Percentiles rank a stretch among this genome's conserved stretches.
Conservation (phyloP, 1,139 yeast species). For the Casaregolazyma suthepensis region DNA sequence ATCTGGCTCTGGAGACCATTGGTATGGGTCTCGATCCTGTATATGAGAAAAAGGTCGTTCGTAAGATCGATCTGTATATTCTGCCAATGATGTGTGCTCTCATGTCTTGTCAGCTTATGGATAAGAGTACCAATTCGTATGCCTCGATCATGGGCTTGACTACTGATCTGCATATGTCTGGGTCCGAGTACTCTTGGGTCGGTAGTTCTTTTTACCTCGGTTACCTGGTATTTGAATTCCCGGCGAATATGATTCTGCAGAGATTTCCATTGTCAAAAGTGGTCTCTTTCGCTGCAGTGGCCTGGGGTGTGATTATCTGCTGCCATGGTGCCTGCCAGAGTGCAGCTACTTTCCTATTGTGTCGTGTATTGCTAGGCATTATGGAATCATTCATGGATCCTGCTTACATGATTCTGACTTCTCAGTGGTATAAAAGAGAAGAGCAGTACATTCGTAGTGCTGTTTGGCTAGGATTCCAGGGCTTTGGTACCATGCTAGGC, state of each 20-base stretch:
- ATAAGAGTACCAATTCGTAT: constrained; percentile 51
- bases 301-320: constrained; percentile 46
- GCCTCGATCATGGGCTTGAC: constrained; percentile 56
- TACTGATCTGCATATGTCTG: constrained; percentile 31
- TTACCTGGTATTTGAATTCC: constrained; percentile 45
- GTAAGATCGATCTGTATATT: constrained; percentile 50
- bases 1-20: constrained; percentile 17
- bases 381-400: constrained; percentile 38
- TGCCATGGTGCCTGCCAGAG: constrained; percentile 40
- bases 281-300: constrained; percentile 36
- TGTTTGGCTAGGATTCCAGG: constrained; percentile 22
- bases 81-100: constrained; percentile 51
- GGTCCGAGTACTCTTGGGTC: constrained; percentile 43
- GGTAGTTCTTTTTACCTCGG: constrained; percentile 52
- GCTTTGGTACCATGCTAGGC: constrained; percentile 22
- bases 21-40: constrained; percentile 22
- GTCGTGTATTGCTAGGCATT: constrained; percentile 46
- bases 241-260: constrained; percentile 45
- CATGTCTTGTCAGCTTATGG: constrained; percentile 60
- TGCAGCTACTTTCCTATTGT: constrained; percentile 42
- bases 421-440: constrained; percentile 24
- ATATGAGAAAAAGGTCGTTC: constrained; percentile 34
- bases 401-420: constrained; percentile 18
- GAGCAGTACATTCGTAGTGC: constrained; percentile 20
- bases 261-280: constrained; percentile 39